Evolutionary conservation across 1,139 yeast genomes (phyloP).

Genomic region (Zygosaccharomyces pseudobailii): DNA sequence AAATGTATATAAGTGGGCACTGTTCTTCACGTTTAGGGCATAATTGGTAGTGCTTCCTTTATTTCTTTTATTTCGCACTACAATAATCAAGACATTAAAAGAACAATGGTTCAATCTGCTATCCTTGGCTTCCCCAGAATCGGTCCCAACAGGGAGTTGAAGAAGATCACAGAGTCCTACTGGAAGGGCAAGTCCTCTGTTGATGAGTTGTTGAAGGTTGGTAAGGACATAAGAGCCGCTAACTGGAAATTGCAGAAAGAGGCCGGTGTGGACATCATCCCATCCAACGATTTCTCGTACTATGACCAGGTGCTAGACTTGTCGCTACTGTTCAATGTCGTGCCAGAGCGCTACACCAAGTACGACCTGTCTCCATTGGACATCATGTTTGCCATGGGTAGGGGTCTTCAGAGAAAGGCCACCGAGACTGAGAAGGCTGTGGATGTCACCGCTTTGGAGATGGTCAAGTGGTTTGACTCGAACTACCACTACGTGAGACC

Average conservation of each 20-base stretch:
- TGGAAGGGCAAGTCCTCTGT: slow-evolving; percentile 90
- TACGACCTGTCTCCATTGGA: slow-evolving; percentile 85
- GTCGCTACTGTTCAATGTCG: slow-evolving; percentile 86
- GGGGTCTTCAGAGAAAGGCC: slow-evolving; percentile 98
- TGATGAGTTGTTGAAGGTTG: slow-evolving; percentile 85
- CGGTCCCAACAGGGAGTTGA: slow-evolving; percentile 98
- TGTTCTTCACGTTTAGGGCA: background rate
- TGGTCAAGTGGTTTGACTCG: slow-evolving; percentile 99
- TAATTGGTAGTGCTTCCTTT: background rate
- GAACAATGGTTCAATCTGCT: slow-evolving; percentile 85
- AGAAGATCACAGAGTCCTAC: slow-evolving; percentile 97
- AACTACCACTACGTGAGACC: slow-evolving; percentile 99
- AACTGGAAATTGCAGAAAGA: slow-evolving; percentile 98
- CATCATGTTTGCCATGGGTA: slow-evolving; percentile 97
- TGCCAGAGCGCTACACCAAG: slow-evolving; percentile 96
- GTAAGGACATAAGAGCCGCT: slow-evolving; percentile 90
- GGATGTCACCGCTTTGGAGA: slow-evolving; percentile 98
- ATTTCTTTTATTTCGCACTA: background rate
- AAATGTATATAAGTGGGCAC: background rate
- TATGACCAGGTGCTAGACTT: slow-evolving; percentile 96
- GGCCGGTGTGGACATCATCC: slow-evolving; percentile 95
- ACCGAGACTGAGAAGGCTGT: slow-evolving; percentile 83
- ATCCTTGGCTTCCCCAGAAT: slow-evolving; percentile 99
- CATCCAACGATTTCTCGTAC: slow-evolving; percentile 97
- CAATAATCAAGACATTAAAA: background rate